Evolutionary conservation across 768 basidiomycete species (phyloP).

Genomic region (Boletus rubescentipes): DNA sequence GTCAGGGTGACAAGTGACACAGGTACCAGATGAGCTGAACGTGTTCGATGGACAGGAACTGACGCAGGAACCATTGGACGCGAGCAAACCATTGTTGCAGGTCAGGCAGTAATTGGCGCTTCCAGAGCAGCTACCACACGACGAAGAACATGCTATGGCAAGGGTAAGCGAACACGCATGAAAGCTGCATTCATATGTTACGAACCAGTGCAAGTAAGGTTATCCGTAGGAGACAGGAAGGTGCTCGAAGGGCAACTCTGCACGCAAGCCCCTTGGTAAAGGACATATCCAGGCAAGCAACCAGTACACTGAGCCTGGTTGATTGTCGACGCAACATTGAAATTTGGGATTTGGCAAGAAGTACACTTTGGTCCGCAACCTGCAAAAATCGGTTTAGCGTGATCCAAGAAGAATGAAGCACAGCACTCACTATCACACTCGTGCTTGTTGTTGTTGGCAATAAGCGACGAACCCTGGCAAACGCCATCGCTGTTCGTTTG

Average conservation of each 20-base stretch:
- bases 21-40: slow-evolving; percentile 63
- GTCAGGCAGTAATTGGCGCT: slow-evolving; percentile 70
- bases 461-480: slow-evolving; percentile 66
- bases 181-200: not conserved
- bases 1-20: slow-evolving; percentile 80
- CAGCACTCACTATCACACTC: slow-evolving; percentile 68
- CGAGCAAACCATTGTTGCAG: slow-evolving; percentile 65
- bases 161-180: slow-evolving; percentile 8
- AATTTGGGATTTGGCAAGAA: slow-evolving; percentile 70
- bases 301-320: slow-evolving; percentile 69
- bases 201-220: slow-evolving; percentile 73
- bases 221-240: slow-evolving; percentile 70
- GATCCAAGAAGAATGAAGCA: not conserved
- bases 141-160: slow-evolving; percentile 60
- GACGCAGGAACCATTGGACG: slow-evolving; percentile 72
- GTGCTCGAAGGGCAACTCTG: slow-evolving; percentile 69
- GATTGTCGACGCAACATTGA: slow-evolving; percentile 64
- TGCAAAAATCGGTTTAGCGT: slow-evolving; percentile 28
- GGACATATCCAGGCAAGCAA: slow-evolving; percentile 74
- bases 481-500: slow-evolving; percentile 63
- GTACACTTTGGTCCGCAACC: slow-evolving; percentile 85
- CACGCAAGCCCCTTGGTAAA: slow-evolving; percentile 70
- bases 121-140: slow-evolving; percentile 71
- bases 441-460: slow-evolving; percentile 81
- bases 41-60: slow-evolving; percentile 71